These are phyloP conservation scores for Fusarium newnesense DNA, from an alignment of 2,329 filamentous ascomycete genomes.

Conservation along the genomic window DNA sequence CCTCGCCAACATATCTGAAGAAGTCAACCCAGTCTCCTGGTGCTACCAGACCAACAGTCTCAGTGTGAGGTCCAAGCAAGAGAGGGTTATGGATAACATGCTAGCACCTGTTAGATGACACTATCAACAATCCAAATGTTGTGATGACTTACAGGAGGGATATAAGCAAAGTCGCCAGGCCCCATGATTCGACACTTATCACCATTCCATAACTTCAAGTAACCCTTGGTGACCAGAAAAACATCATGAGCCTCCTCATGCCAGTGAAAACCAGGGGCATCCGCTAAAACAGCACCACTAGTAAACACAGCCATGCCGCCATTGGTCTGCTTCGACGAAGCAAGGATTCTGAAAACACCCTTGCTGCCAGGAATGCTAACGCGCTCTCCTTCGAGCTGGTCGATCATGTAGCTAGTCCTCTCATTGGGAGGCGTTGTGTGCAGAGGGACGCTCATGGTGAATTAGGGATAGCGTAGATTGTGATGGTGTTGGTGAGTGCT, in stretches of 20 bases:
- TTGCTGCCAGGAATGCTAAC: slow-evolving; percentile 64
- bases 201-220: slow-evolving; percentile 67
- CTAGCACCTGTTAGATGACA: slow-evolving; percentile 40
- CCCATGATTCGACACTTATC: slow-evolving; percentile 63
- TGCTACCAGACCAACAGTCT: slow-evolving; percentile 63
- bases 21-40: slow-evolving; percentile 71
- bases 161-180: slow-evolving; percentile 67
- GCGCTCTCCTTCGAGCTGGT: slow-evolving; percentile 61
- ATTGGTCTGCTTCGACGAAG: slow-evolving; percentile 62
- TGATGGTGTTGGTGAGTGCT: background rate
- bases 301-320: slow-evolving; percentile 62
- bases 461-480: background rate
- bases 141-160: slow-evolving; percentile 58
- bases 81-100: slow-evolving; percentile 66
- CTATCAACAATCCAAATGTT: background rate
- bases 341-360: slow-evolving; percentile 60
- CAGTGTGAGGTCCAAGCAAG: slow-evolving; percentile 63
- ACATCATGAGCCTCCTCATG: slow-evolving; percentile 67
- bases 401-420: slow-evolving; percentile 56
- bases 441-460: slow-evolving; percentile 48
- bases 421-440: slow-evolving; percentile 48
- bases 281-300: slow-evolving; percentile 58
- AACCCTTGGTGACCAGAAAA: slow-evolving; percentile 66
- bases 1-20: slow-evolving; percentile 66
- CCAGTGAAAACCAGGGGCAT: slow-evolving; percentile 65